A percentile compares a stretch with the other conserved stretches of the same genome.
Conservation (phyloP, 2,329 filamentous ascomycete species). For the Daldinia eschscholtzii region DNA sequence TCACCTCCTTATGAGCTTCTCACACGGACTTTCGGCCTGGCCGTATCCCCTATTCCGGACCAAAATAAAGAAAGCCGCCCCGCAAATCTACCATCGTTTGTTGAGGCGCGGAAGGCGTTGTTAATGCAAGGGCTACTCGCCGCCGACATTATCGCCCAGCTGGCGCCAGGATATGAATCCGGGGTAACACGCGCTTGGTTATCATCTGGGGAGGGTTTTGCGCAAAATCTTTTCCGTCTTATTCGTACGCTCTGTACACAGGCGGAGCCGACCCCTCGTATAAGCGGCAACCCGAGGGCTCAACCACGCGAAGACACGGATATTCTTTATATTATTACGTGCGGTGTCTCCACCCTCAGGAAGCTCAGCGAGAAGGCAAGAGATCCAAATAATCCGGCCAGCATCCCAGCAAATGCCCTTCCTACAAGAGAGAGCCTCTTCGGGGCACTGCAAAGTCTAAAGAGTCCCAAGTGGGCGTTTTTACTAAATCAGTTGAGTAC, state of each 20-base stretch:
- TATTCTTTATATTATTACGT: constrained; percentile 73
- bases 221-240: constrained; percentile 81
- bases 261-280: constrained; percentile 64
- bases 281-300: constrained; percentile 51
- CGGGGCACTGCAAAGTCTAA: constrained; percentile 72
- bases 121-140: constrained; percentile 93
- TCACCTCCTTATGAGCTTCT: constrained; percentile 81
- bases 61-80: constrained; percentile 66
- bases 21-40: constrained; percentile 87
- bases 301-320: constrained; percentile 62
- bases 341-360: constrained; percentile 76
- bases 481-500: constrained; percentile 77
- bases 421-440: constrained; percentile 77
- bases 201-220: constrained; percentile 84
- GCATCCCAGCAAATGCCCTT: constrained; percentile 71
- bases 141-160: constrained; percentile 85
- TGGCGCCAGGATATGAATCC: constrained; percentile 78
- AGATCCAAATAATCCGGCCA: constrained; percentile 66
- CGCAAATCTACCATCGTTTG: constrained; percentile 71
- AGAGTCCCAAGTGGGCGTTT: constrained; percentile 71
- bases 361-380: constrained; percentile 75
- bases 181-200: constrained; percentile 84
- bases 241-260: constrained; percentile 78
- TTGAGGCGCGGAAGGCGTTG: constrained; percentile 87
- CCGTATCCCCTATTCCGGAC: constrained; percentile 87